phyloP scores from a whole-genome alignment of 108 stramenopile genomes.

The Parietichytrium sp. region DNA sequence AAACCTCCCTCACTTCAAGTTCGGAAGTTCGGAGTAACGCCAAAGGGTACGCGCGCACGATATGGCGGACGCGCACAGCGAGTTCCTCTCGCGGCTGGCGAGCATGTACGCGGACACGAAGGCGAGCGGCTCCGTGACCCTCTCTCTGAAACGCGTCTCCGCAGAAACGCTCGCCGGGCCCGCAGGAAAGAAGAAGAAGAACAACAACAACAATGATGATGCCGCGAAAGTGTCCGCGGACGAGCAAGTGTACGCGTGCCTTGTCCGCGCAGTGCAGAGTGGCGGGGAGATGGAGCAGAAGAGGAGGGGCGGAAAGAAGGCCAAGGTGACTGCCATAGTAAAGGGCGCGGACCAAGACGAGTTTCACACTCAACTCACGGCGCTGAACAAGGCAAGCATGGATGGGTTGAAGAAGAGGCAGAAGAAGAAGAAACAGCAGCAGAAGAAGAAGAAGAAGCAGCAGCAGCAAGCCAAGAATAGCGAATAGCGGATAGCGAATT shows the following conservation, averaged over 20 bases:
- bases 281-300: conserved; percentile 7
- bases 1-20: too few species aligned
- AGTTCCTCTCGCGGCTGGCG: not conserved
- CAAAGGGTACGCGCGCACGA: too few species aligned
- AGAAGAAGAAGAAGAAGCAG: not conserved
- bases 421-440: not conserved
- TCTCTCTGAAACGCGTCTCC: not conserved
- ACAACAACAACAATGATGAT: too few species aligned
- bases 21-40: too few species aligned
- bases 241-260: not conserved
- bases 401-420: not conserved
- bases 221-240: too few species aligned
- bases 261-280: not conserved
- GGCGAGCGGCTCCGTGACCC: not conserved
- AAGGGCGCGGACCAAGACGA: conserved; percentile 2
- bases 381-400: not conserved
- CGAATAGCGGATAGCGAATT: not conserved
- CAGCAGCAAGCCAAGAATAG: not conserved
- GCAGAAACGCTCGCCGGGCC: not conserved
- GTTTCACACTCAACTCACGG: not conserved
- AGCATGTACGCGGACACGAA: conserved; percentile 23
- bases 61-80: too few species aligned
- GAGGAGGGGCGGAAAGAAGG: conserved; percentile 10
- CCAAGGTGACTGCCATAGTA: conserved; percentile 24
- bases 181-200: not conserved